phyloP scores from a whole-genome alignment of 75 land plant genomes.

The Picea sitchensis region DNA sequence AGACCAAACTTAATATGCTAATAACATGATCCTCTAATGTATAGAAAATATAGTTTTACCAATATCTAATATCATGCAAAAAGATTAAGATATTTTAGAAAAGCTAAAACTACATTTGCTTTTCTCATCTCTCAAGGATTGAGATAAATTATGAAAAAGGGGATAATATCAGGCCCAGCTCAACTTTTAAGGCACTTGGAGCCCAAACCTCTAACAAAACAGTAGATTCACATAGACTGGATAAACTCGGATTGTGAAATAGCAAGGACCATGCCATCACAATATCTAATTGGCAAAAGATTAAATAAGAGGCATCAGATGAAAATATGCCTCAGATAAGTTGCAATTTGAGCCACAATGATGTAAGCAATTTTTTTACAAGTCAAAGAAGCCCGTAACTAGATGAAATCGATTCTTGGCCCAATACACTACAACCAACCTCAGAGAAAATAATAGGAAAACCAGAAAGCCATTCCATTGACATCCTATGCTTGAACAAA shows the following conservation, averaged over 20 bases:
- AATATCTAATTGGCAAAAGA: slow-evolving; percentile 1
- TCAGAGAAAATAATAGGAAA: slow-evolving; percentile 1
- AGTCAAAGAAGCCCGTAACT: background rate
- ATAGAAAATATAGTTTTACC: too few relatives aligned
- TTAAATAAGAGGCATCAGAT: slow-evolving; percentile 6
- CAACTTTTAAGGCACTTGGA: background rate
- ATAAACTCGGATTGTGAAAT: background rate
- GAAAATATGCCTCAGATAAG: slow-evolving; percentile 12
- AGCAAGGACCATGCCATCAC: background rate
- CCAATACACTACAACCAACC: slow-evolving; percentile 7
- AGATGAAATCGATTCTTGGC: slow-evolving; percentile 1
- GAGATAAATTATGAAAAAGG: background rate
- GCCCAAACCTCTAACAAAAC: background rate
- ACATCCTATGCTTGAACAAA: background rate
- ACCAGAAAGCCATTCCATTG: background rate
- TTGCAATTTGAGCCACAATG: slow-evolving; percentile 8
- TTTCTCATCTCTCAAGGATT: background rate
- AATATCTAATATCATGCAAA: background rate
- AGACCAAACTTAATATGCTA: too few relatives aligned
- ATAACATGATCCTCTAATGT: too few relatives aligned
- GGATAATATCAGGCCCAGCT: background rate
- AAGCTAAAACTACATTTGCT: background rate
- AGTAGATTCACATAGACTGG: background rate
- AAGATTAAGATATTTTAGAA: background rate
- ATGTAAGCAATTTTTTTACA: slow-evolving; percentile 1